Evolutionary conservation across 345 rosid genomes (phyloP), one percentile per base, ranked within the genome.

Genomic region (Corchorus capsularis): DNA sequence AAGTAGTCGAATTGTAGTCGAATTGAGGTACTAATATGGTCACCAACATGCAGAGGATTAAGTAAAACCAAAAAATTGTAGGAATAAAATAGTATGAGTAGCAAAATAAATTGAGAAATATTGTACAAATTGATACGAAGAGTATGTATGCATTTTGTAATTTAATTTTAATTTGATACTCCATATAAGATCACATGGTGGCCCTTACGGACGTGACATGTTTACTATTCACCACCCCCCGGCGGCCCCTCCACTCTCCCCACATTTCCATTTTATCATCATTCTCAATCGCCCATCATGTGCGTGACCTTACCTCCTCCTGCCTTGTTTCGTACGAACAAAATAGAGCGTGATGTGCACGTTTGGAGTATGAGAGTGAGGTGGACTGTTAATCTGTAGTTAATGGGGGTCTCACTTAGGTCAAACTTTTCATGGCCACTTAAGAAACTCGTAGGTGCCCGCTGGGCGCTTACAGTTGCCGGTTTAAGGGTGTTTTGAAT

Each of bases 161-260:
- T 20, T 13, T 45, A 17, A 49, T 66, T 66, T 57, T 0, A n/a
- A n/a, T n/a, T n/a, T n/a, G n/a, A n/a, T n/a, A n/a, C n/a, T n/a
- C n/a, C n/a, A 9, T 19, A 0, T 52, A 34, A 45, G 70, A 67
- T 72, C 69, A 82, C 84, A 55, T 66, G 80, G 85, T 79, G 85
- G 85, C 75, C 80, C 85, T 80, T 1, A 41, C 5, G 47, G 77
- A 82, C 60, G 63, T 68, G 78, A 69, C 72, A 65, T 73, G 71
- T 72, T 71, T 63, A 71, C 79, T 50, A 74, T 79, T 81, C 64
- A 53, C 16, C 72, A 53, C 16, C 72, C 32, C 78, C 27, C 77
- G 84, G 76, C 82, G 85, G 85, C 74, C 76, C 81, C 83, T 34
- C 79, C 84, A 57, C 80, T 39, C 78, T 50, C 62, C 19, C 17